Conservation (phyloP, 495 filamentous ascomycete species). For the Achaetomiella virescens region DNA sequence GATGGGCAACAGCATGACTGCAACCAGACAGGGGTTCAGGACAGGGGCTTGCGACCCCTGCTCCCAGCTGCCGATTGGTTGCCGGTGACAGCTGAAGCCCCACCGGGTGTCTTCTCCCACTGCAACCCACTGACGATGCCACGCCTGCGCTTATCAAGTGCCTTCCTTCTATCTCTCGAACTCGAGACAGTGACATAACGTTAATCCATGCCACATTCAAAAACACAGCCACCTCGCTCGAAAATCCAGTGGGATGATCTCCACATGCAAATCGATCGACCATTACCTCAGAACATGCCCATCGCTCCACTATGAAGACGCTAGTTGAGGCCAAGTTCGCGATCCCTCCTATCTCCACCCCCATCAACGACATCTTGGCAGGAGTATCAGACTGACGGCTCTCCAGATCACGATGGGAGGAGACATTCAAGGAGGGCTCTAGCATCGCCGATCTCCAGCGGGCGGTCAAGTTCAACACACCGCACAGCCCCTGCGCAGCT, state of each 20-base stretch:
- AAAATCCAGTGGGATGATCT: background rate
- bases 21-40: conserved; percentile 6
- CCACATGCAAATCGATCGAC: background rate
- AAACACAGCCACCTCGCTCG: background rate
- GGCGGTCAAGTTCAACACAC: conserved; percentile 52
- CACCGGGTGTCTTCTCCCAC: conserved; percentile 1
- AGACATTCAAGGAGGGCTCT: conserved; percentile 53
- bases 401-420: conserved; percentile 55
- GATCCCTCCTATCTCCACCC: background rate
- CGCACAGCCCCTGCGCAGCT: conserved; percentile 55
- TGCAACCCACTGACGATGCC: conserved; percentile 8
- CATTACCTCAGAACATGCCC: background rate
- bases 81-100: background rate
- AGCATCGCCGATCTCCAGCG: conserved; percentile 59
- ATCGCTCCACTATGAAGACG: conserved; percentile 1
- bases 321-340: conserved; percentile 12
- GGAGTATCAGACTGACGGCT: conserved; percentile 1
- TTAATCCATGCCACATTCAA: background rate
- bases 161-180: background rate
- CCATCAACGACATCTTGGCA: background rate
- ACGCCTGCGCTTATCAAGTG: background rate
- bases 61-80: conserved; percentile 7
- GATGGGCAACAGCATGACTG: conserved; percentile 9
- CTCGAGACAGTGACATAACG: background rate
- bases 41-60: conserved; percentile 7